phyloP scores from a whole-genome alignment of 2,329 filamentous ascomycete species.

The Aspergillus transmontanensis region DNA sequence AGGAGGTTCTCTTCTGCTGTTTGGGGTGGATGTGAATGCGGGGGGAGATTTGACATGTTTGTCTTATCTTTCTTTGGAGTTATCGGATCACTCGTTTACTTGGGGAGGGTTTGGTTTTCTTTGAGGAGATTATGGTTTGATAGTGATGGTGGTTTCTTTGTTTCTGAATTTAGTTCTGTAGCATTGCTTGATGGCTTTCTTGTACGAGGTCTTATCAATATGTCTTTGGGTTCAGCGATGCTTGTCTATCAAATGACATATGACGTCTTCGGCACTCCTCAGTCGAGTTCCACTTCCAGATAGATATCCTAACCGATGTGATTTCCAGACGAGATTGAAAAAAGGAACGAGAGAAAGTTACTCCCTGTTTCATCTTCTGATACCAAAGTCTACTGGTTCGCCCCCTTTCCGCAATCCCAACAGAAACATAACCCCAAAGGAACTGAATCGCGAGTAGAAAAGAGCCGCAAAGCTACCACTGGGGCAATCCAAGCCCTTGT shows the following conservation, averaged over 20 bases:
- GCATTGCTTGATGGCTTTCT: too few species aligned
- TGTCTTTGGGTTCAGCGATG: background rate
- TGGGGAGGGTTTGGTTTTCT: background rate
- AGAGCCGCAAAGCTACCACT: background rate
- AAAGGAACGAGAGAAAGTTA: background rate
- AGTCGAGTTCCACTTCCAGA: background rate
- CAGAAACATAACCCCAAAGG: background rate
- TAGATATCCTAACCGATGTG: background rate
- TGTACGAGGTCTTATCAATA: background rate
- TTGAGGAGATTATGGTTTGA: background rate
- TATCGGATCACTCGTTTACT: background rate
- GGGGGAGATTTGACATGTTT: background rate
- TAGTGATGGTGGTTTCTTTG: background rate
- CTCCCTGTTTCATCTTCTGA: background rate
- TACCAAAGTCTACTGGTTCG: background rate
- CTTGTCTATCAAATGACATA: background rate
- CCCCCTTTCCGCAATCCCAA: background rate
- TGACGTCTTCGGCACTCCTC: background rate
- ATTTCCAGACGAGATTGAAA: background rate
- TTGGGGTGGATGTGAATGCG: background rate
- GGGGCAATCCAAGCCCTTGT: background rate
- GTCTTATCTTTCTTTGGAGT: background rate
- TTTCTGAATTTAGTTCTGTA: background rate
- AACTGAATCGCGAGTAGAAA: background rate
- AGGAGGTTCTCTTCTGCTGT: background rate